Evolutionary conservation across 306 rosid genomes (phyloP).

Genomic region (Purshia tridentata): DNA sequence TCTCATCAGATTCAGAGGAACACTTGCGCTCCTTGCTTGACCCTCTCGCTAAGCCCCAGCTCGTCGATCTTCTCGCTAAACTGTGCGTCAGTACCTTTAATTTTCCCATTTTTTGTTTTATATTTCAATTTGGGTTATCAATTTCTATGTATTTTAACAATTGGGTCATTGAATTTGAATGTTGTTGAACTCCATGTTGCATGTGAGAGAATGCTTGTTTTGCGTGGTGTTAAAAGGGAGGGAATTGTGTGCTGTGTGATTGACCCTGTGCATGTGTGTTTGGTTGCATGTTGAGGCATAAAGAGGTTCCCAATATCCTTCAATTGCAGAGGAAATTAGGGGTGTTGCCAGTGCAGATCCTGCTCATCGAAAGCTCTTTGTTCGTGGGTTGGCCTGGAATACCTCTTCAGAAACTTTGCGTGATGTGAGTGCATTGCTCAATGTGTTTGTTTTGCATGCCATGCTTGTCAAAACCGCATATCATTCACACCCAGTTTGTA

Average conservation of each 20-base stretch:
- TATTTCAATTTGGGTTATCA: background rate
- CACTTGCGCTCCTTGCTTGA: conserved; percentile 61
- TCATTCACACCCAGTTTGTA: conserved; percentile 3
- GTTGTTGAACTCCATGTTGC: conserved; percentile 25
- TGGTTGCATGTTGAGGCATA: conserved; percentile 84
- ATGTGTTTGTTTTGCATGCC: conserved; percentile 60
- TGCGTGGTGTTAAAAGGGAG: background rate
- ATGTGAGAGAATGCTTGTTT: conserved; percentile 16
- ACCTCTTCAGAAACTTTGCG: conserved; percentile 78
- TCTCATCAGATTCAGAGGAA: conserved; percentile 42
- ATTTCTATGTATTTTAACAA: background rate
- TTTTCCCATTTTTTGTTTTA: background rate
- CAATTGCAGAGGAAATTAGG: conserved; percentile 83
- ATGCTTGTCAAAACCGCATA: conserved; percentile 45
- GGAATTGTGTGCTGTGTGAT: conserved; percentile 64
- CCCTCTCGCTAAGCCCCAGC: conserved; percentile 69
- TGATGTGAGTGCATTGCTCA: conserved; percentile 79
- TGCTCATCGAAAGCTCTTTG: conserved; percentile 87
- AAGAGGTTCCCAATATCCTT: conserved; percentile 84
- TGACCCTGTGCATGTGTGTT: conserved; percentile 77
- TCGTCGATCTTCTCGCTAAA: conserved; percentile 69
- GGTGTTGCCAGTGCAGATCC: conserved; percentile 77
- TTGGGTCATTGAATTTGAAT: background rate
- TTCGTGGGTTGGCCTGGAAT: conserved; percentile 83
- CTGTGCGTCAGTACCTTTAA: conserved; percentile 42